phyloP scores from a whole-genome alignment of 164 flowering plant genomes.

The Kingdonia uniflora region DNA sequence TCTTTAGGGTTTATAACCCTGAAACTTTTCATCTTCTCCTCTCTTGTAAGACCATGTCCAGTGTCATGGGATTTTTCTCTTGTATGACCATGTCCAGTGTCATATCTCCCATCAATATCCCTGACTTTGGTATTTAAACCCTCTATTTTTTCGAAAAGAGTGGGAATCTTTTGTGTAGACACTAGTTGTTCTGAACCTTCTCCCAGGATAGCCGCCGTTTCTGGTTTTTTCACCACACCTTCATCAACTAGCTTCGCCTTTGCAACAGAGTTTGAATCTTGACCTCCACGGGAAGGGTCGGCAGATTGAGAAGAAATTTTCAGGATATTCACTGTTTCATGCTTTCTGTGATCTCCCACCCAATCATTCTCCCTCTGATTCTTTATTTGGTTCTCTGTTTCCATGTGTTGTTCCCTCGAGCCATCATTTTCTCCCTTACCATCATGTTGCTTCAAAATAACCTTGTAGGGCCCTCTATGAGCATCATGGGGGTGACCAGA shows the following conservation, averaged over 20 bases:
- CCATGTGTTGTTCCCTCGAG: slow-evolving; percentile 27
- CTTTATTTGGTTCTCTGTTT: too few relatives aligned
- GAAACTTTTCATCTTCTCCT: slow-evolving; percentile 25
- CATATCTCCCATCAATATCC: slow-evolving; percentile 44
- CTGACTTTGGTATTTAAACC: slow-evolving; percentile 70
- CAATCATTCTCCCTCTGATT: slow-evolving; percentile 36
- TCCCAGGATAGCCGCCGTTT: slow-evolving; percentile 5
- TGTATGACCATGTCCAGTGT: slow-evolving; percentile 17
- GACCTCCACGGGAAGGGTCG: slow-evolving; percentile 9
- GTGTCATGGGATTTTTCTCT: slow-evolving; percentile 35
- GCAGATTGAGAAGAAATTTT: slow-evolving; percentile 18
- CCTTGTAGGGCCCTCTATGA: slow-evolving; percentile 42
- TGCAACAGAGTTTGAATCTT: slow-evolving; percentile 16
- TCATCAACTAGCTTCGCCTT: slow-evolving; percentile 25
- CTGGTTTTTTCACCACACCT: slow-evolving; percentile 21
- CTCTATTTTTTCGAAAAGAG: slow-evolving; percentile 67
- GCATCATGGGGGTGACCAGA: slow-evolving; percentile 32
- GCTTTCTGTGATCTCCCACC: slow-evolving; percentile 26
- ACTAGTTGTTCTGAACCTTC: slow-evolving; percentile 12
- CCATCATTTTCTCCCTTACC: slow-evolving; percentile 39
- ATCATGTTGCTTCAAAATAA: slow-evolving; percentile 59
- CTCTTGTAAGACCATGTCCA: slow-evolving; percentile 20
- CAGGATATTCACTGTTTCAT: slow-evolving; percentile 25
- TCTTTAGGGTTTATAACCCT: slow-evolving; percentile 19
- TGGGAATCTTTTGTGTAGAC: slow-evolving; percentile 34